Percentiles rank a stretch among this genome's conserved stretches.
Evolutionary conservation across 2,329 filamentous ascomycete genomes (phyloP).

Genomic region (Pseudogymnoascus verrucosus): DNA sequence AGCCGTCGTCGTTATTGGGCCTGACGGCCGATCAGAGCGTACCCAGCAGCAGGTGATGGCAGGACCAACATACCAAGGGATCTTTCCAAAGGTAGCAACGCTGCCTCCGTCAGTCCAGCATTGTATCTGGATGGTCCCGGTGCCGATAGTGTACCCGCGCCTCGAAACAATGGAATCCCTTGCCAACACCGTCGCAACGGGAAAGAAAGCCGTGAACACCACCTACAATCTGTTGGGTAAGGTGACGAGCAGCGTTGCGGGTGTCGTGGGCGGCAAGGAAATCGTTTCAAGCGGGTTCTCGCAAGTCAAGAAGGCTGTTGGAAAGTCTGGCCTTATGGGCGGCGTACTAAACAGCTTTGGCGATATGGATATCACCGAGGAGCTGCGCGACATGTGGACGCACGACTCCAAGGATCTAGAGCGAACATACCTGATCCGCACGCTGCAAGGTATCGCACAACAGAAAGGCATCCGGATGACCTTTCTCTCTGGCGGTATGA

Average conservation of each 20-base stretch:
- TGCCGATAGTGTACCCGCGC: conserved; percentile 83
- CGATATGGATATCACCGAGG: conserved; percentile 89
- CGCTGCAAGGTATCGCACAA: conserved; percentile 87
- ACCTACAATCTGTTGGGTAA: conserved; percentile 95
- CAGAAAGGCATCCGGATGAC: conserved; percentile 96
- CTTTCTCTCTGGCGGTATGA: conserved; percentile 77
- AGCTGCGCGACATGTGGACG: conserved; percentile 94
- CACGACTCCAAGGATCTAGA: conserved; percentile 97
- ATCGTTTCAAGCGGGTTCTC: conserved; percentile 89
- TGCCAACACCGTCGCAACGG: conserved; percentile 82
- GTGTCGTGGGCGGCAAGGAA: conserved; percentile 89
- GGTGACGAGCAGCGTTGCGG: conserved; percentile 88
- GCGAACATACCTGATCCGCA: conserved; percentile 91
- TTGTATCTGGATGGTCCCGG: conserved; percentile 91
- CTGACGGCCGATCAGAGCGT: conserved; percentile 85
- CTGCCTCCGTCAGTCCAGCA: conserved; percentile 91
- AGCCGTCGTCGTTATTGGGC: conserved; percentile 79
- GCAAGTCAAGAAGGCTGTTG: conserved; percentile 91
- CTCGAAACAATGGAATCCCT: conserved; percentile 87
- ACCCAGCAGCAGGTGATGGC: conserved; percentile 89
- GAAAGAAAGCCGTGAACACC: conserved; percentile 93
- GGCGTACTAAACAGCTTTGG: conserved; percentile 93
- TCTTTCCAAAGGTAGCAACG: conserved; percentile 91
- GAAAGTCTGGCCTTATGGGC: conserved; percentile 92
- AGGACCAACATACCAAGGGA: conserved; percentile 90